Evolutionary conservation across 2,329 filamentous ascomycete genomes (phyloP), one percentile per base, ranked within the genome.

Genomic region (Fusarium citri): DNA sequence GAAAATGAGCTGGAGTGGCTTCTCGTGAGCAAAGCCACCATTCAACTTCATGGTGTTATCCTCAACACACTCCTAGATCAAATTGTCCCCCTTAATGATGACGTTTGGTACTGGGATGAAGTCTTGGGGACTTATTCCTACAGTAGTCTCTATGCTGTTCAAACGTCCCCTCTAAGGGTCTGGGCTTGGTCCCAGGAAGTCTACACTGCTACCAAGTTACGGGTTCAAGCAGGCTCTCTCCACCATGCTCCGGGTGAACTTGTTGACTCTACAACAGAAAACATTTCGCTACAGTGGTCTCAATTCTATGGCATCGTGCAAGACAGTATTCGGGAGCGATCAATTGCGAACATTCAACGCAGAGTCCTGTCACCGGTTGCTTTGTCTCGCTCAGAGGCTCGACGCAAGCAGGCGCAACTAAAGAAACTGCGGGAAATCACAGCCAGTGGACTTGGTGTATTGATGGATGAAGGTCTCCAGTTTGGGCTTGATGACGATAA

Each of bases 71-170:
- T 98, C 6, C 81, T 98, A 14, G 91, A 95, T 58, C 92, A 96
- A 74, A 97, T 94, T 14, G 89, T 95, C 14, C 91, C 91, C 1
- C 81, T 99, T 20, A 92, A 90, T 73, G 91, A 97, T 70, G 94
- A 97, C 72, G 91, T 97, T 25, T 94, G 92, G 89, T 98, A 98
- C 79, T 99, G 96, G 96, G 93, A 97, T 76, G 92, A 96, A 71
- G 87, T 98, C 3, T 82, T 97, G 30, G 88, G 89, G 12, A 97
- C 93, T 1, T 91, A 93, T 72, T 86, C 89, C 50, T 93, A 91
- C 75, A 94, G 92, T 69, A 91, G 89, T 31, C 78, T 98, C 6
- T 98, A 98, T 80, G 91, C 93, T 16, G 81, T 97, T 11, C 96
- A 99, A 79, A 97, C 91, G 0, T 93, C 91, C 1, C 96, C 96